Percentiles rank a stretch among this genome's conserved stretches.
These are phyloP conservation scores for Dictyostelium firmibasis DNA, from an alignment of 78 protist species.

Conservation along the genomic window DNA sequence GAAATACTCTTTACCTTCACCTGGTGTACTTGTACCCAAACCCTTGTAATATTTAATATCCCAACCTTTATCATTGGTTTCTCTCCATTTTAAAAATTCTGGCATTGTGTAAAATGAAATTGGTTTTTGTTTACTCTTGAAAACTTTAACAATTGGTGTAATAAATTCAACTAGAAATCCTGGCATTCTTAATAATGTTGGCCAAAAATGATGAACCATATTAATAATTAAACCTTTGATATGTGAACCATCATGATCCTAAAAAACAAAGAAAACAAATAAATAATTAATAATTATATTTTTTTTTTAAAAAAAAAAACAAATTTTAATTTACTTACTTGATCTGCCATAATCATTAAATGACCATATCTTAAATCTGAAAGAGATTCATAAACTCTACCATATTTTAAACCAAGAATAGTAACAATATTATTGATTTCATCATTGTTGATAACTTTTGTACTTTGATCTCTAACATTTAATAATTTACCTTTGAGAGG, in stretches of 20 bases:
- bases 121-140: not conserved
- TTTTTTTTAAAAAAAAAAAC: too few species aligned
- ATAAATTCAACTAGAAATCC: constrained; percentile 97
- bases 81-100: constrained; percentile 91
- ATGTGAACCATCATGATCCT: constrained; percentile 99
- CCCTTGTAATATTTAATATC: constrained; percentile 98
- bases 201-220: constrained; percentile 98
- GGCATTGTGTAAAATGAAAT: constrained; percentile 67
- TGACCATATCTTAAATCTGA: constrained; percentile 96
- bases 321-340: constrained; percentile 17
- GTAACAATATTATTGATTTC: constrained; percentile 92
- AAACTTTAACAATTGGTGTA: constrained; percentile 99
- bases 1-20: constrained; percentile 98
- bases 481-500: constrained; percentile 99
- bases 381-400: constrained; percentile 70
- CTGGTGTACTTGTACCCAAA: constrained; percentile 95
- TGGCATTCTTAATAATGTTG: constrained; percentile 88
- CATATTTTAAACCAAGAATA: constrained; percentile 95
- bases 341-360: constrained; percentile 99
- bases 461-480: constrained; percentile 97
- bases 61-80: constrained; percentile 58
- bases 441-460: constrained; percentile 83
- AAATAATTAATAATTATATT: too few species aligned
- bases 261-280: not conserved
- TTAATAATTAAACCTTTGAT: constrained; percentile 99